Conservation (phyloP, 176 grass and related monocot genomes). For the Raddia distichophylla region DNA sequence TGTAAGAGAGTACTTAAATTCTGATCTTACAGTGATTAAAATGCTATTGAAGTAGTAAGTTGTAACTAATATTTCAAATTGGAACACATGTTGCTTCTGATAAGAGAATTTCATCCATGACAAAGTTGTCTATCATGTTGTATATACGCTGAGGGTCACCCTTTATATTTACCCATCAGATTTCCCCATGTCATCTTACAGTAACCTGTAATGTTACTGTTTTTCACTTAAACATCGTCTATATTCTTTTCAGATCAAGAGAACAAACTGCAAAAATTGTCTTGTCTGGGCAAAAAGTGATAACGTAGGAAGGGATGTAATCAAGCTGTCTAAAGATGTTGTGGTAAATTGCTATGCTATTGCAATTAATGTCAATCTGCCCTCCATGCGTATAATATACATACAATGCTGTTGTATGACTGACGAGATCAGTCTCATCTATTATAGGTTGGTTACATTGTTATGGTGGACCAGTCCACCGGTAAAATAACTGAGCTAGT, state of each 20-base stretch:
- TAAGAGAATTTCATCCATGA: not conserved
- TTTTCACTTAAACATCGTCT: conserved; percentile 1
- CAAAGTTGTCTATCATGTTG: conserved; percentile 1
- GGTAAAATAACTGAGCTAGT: conserved; percentile 60
- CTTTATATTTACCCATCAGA: not conserved
- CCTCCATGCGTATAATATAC: not conserved
- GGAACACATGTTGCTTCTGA: conserved; percentile 31
- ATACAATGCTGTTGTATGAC: not conserved
- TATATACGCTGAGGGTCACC: too few relatives aligned
- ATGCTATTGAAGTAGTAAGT: conserved; percentile 13
- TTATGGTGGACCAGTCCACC: conserved; percentile 80
- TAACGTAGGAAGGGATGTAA: conserved; percentile 55
- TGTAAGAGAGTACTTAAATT: not conserved
- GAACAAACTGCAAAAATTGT: conserved; percentile 67
- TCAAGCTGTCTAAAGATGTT: conserved; percentile 64
- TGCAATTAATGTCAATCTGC: not conserved
- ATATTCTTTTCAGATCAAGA: conserved; percentile 55
- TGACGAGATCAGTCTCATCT: conserved; percentile 16
- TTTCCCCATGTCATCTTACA: conserved; percentile 2
- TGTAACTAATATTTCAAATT: not conserved
- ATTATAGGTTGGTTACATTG: conserved; percentile 89
- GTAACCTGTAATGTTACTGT: conserved; percentile 19
- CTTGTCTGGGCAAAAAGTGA: conserved; percentile 89
- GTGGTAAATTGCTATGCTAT: conserved; percentile 47
- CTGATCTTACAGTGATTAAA: conserved; percentile 9